Conservation (phyloP, 495 filamentous ascomycete species). For the Daldinia caldariorum region DNA sequence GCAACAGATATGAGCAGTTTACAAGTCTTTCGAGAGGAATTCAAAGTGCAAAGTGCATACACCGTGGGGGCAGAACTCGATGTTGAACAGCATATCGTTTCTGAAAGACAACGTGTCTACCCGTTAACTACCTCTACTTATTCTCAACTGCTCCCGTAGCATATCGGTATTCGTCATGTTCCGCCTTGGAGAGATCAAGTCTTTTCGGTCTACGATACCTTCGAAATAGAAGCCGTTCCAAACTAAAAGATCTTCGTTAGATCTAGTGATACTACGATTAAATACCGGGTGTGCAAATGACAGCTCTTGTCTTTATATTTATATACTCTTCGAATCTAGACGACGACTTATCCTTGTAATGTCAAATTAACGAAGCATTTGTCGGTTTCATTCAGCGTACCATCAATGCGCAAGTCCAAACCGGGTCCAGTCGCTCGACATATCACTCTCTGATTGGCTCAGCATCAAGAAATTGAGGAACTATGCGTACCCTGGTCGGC, state of each 20-base stretch:
- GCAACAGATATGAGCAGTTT: neutral
- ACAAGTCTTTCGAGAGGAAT: neutral
- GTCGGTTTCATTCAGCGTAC: slow-evolving; percentile 25
- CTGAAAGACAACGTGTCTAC: slow-evolving; percentile 3
- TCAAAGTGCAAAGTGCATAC: neutral
- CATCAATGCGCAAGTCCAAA: slow-evolving; percentile 37
- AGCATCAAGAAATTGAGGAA: slow-evolving; percentile 32
- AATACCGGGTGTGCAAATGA: slow-evolving; percentile 5
- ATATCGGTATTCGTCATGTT: neutral
- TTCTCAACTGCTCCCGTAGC: neutral
- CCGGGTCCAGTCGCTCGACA: slow-evolving; percentile 32
- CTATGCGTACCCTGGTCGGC: slow-evolving; percentile 38
- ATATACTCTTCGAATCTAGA: slow-evolving; percentile 13
- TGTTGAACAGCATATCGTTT: neutral
- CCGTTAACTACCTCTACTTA: neutral
- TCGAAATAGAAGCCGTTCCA: neutral
- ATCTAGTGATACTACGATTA: neutral
- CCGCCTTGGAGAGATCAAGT: neutral
- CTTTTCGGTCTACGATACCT: neutral
- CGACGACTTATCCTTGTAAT: slow-evolving; percentile 1
- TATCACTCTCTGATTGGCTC: slow-evolving; percentile 33
- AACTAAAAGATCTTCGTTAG: neutral
- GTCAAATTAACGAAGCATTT: slow-evolving; percentile 17
- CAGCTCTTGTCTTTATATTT: slow-evolving; percentile 9
- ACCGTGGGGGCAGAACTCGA: neutral